Percentiles rank a stretch among this genome's conserved stretches.
Evolutionary conservation across 2,329 filamentous ascomycete species (phyloP).

Genomic region (Colletotrichum filicis): DNA sequence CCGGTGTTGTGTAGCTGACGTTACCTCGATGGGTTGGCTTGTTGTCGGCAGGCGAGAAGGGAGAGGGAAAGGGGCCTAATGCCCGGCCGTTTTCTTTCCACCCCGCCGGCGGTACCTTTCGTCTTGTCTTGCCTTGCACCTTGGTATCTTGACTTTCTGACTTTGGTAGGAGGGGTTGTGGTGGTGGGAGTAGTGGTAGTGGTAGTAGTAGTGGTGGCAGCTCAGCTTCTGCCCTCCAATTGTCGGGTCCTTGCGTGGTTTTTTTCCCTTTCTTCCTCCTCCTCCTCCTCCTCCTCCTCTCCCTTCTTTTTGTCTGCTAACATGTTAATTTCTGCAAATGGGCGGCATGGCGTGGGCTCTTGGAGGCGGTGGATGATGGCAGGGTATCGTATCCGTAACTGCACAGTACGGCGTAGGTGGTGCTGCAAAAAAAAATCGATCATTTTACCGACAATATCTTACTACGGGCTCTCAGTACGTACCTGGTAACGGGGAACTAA

Average conservation of each 20-base stretch:
- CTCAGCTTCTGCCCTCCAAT: background rate
- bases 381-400: background rate
- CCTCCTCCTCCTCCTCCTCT: background rate
- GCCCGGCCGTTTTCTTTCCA: constrained; percentile 18
- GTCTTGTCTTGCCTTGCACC: background rate
- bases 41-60: background rate
- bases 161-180: background rate
- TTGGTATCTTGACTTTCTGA: background rate
- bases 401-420: background rate
- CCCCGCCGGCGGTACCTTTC: background rate
- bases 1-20: background rate
- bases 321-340: background rate
- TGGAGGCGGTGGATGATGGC: background rate
- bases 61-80: constrained; percentile 8
- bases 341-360: background rate
- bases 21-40: background rate
- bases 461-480: background rate
- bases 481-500: background rate
- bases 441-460: background rate
- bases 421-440: background rate
- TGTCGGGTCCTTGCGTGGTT: background rate
- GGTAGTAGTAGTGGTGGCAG: no score
- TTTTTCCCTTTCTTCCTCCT: background rate
- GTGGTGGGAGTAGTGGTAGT: no score
- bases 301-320: background rate